Conservation (phyloP, 139 green algal species). For the Picochlorum sp. region DNA sequence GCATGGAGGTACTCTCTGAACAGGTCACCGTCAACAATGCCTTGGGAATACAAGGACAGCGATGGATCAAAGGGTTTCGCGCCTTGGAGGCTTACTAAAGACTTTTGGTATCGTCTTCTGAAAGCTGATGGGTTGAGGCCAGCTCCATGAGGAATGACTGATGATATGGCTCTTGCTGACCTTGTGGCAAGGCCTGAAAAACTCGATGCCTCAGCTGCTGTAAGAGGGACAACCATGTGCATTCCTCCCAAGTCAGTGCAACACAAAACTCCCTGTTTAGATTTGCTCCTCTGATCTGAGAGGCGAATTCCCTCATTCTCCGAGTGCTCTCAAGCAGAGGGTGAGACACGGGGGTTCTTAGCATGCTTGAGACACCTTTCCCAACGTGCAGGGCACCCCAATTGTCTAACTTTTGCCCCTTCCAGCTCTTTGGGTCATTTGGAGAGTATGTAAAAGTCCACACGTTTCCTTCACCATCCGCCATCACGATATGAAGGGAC, state of each 20-base stretch:
- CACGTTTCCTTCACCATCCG: constrained; percentile 44
- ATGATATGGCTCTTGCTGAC: constrained; percentile 41
- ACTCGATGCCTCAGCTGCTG: constrained; percentile 5
- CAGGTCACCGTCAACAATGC: constrained; percentile 54
- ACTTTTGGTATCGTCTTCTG: constrained; percentile 35
- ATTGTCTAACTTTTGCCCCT: constrained; percentile 43
- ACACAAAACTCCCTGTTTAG: constrained; percentile 22
- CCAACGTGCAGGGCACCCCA: constrained; percentile 31
- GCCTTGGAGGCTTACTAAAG: constrained; percentile 23
- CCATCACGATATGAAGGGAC: constrained; percentile 43
- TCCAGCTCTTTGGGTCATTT: constrained; percentile 39
- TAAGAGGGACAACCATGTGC: constrained; percentile 9
- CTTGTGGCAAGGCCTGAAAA: constrained; percentile 18
- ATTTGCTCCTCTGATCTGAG: neutral
- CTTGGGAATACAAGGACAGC: constrained; percentile 17
- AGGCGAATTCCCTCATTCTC: too few species aligned
- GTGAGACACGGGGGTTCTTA: constrained; percentile 5
- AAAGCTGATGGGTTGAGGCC: constrained; percentile 68
- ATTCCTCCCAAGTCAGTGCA: constrained; percentile 9
- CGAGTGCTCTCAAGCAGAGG: too few species aligned
- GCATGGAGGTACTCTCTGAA: constrained; percentile 25
- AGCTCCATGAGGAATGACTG: constrained; percentile 39
- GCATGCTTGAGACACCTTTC: constrained; percentile 13
- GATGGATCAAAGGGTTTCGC: constrained; percentile 5
- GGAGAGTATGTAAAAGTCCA: constrained; percentile 31